Base-by-base conservation (phyloP, 805 yeast species). In the Hanseniaspora pseudoguilliermondii region DNA sequence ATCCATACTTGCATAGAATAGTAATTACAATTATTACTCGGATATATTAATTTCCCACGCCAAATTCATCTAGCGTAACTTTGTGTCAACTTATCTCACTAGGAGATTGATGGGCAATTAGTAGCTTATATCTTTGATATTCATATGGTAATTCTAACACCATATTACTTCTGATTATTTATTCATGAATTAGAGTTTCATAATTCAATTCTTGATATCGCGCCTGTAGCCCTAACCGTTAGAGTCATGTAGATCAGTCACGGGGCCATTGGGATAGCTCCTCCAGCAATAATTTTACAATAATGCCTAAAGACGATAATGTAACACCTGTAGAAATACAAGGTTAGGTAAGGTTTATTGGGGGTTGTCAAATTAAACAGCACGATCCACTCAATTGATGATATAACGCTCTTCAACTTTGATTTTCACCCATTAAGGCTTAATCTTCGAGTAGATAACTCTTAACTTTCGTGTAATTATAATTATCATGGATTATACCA, bases 101-200 rank as follows among this genome's bases (percentile, higher is more conserved):
- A 49, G 35, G 53, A 49, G 41, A 25, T 49, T 49, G 53, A 49
- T 49, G 53, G 41, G 53, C 53, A 42, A 49, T 49, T 49, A 49
- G 53, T 49, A 40, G 47, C 40, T 29, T n/a, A 18, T 49, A 39
- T 21, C 21, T 39, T n/a, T 21, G 32, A 25, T 49, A 49, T 49
- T 49, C 53, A 49, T 40, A 40, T 16, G 29, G 29, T 49, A 15
- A 20, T 18, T 27, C 46, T 49, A 29, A 8, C 21, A 49, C 29
- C 29, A 16, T 40, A 49, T 49, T 49, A 49, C 53, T 49, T 49
- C 42, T 40, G 41, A 49, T 49, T 49, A 49, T 49, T 49, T 40
- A 49, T 49, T 49, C 27, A 36, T 25, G 21, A 18, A 16, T 8
- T 11, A 25, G 53, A 49, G 29, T 49, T 49, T 49, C 53, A 49